These are phyloP conservation scores for Fusarium tjaetaba DNA, from an alignment of 2,329 filamentous ascomycete genomes.

Conservation along the genomic window DNA sequence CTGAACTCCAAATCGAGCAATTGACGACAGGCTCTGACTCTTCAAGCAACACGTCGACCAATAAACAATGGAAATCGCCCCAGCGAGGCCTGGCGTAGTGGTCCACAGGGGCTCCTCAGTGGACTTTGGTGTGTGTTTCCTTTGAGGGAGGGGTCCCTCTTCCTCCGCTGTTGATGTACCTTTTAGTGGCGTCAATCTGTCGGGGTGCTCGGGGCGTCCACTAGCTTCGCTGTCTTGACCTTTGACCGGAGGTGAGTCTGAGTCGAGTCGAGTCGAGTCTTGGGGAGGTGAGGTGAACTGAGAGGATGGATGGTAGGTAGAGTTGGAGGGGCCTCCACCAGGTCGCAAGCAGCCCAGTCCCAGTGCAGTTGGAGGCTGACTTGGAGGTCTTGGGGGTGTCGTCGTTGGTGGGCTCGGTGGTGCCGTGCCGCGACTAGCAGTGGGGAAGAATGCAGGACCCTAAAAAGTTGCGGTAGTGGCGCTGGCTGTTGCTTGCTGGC, in stretches of 20 bases:
- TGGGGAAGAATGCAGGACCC: conserved; percentile 36
- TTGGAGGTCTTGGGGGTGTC: conserved; percentile 14
- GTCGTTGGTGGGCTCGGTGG: conserved; percentile 27
- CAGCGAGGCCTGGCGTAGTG: conserved; percentile 41
- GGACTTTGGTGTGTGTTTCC: conserved; percentile 25
- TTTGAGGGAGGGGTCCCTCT: conserved; percentile 10
- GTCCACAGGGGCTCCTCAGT: conserved; percentile 40
- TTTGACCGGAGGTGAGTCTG: conserved; percentile 22
- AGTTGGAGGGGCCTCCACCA: neutral
- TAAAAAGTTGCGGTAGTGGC: conserved; percentile 33
- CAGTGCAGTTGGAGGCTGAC: conserved; percentile 26
- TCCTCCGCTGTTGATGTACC: neutral
- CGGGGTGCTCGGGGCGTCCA: conserved; percentile 19
- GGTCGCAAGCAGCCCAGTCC: conserved; percentile 11
- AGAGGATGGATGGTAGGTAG: neutral
- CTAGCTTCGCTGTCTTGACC: neutral
- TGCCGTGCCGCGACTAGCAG: conserved; percentile 30
- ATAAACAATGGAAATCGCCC: conserved; percentile 27
- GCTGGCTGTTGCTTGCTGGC: conserved; percentile 4
- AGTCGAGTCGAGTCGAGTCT: neutral
- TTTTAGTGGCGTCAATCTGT: conserved; percentile 30
- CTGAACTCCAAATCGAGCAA: conserved; percentile 33
- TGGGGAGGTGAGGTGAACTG: neutral
- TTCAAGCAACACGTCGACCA: conserved; percentile 18
- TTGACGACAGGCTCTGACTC: conserved; percentile 30